phyloP scores from a whole-genome alignment of 2,329 filamentous ascomycete species.

The Pyricularia sp. region DNA sequence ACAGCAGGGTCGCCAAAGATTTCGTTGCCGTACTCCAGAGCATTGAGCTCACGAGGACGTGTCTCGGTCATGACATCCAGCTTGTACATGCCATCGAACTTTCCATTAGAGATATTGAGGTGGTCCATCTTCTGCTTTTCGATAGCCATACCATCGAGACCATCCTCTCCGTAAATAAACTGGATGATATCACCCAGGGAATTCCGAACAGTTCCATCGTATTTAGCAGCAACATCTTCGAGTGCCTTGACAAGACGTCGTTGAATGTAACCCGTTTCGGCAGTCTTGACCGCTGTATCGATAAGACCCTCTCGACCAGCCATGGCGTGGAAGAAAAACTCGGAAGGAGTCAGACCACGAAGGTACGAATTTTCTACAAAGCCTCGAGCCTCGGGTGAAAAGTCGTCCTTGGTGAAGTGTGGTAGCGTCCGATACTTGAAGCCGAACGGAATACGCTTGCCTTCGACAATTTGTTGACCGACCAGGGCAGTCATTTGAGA shows the following conservation, averaged over 20 bases:
- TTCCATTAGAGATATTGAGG: slow-evolving; percentile 67
- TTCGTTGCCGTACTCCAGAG: slow-evolving; percentile 79
- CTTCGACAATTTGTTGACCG: slow-evolving; percentile 95
- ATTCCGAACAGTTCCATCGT: slow-evolving; percentile 95
- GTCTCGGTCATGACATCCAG: slow-evolving; percentile 73
- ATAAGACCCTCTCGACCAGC: slow-evolving; percentile 99
- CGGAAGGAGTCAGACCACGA: slow-evolving; percentile 84
- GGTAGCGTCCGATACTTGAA: slow-evolving; percentile 97
- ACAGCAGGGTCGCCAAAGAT: slow-evolving; percentile 80
- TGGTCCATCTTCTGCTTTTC: slow-evolving; percentile 88
- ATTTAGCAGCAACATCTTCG: slow-evolving; percentile 95
- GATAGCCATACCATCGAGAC: slow-evolving; percentile 85
- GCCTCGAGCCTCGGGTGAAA: slow-evolving; percentile 90
- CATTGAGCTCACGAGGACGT: slow-evolving; percentile 51
- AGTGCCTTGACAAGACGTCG: slow-evolving; percentile 96
- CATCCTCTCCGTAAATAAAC: slow-evolving; percentile 96
- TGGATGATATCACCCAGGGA: slow-evolving; percentile 94
- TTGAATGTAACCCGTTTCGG: slow-evolving; percentile 98
- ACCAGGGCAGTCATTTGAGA: slow-evolving; percentile 99
- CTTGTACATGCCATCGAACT: slow-evolving; percentile 74
- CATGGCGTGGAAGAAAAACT: slow-evolving; percentile 99
- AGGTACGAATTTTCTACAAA: slow-evolving; percentile 99
- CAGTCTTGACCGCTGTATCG: slow-evolving; percentile 98
- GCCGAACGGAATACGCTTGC: slow-evolving; percentile 96
- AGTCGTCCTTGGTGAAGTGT: slow-evolving; percentile 99